Percentiles rank a stretch among this genome's conserved stretches.
Evolutionary conservation across 148 eudicot genomes (phyloP).

Genomic region (Camellia sinensis): DNA sequence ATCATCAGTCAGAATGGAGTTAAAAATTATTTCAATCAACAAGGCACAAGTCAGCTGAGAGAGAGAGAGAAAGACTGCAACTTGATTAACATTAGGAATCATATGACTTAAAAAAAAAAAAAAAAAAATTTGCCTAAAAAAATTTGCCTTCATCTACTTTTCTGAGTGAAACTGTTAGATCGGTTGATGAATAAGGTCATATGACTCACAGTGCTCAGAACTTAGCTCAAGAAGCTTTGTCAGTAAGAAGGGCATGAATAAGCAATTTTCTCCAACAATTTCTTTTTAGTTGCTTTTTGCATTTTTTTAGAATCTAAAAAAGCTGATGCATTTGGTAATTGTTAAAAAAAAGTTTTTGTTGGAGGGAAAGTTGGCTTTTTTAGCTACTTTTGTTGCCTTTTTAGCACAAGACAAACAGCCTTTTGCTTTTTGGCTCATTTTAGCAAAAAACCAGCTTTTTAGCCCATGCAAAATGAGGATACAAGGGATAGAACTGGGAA

Average conservation of each 20-base stretch:
- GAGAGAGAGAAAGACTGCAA: not conserved
- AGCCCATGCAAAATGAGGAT: too few species aligned
- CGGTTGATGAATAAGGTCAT: not conserved
- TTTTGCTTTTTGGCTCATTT: too few species aligned
- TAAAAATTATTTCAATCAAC: not conserved
- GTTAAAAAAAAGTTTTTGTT: too few species aligned
- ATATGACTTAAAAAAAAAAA: not conserved
- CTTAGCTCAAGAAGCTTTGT: not conserved
- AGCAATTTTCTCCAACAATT: not conserved
- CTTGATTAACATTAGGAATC: not conserved
- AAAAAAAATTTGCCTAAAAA: not conserved
- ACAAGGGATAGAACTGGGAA: not conserved
- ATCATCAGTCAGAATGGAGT: not conserved
- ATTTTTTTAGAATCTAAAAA: too few species aligned
- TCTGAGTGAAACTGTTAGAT: not conserved
- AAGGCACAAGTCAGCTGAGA: not conserved
- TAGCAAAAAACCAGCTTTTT: too few species aligned
- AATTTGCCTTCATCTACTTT: not conserved
- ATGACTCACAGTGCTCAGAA: not conserved
- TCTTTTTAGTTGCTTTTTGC: too few species aligned
- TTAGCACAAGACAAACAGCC: too few species aligned
- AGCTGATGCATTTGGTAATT: too few species aligned
- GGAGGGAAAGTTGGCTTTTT: too few species aligned
- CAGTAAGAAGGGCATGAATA: not conserved
- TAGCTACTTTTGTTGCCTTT: too few species aligned